Base-by-base conservation (phyloP, 352 stramenopile species). In the Globisporangium viniferum region DNA sequence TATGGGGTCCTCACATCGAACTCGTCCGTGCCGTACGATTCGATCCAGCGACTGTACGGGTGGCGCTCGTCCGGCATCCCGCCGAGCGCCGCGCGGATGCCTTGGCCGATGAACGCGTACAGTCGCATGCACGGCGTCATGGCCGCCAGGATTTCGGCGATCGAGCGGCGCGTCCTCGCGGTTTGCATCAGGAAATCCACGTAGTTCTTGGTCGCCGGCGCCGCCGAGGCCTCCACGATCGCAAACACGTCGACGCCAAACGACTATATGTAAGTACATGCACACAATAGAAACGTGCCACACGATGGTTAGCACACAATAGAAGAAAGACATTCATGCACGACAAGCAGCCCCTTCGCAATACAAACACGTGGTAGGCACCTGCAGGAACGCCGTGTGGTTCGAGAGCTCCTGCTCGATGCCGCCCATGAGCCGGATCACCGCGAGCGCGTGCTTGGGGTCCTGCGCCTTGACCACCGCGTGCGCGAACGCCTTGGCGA, bases 121-220 rank as follows among this genome's bases (percentile, higher is more conserved):
- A 89, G 63, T 0, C 78, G 78, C 64, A 80, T 75, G 36, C 78
- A 89, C 3, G 80, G 80, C 20, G 78, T 80, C 80, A 89, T 87
- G 5, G 80, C 75, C 8, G 80, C 71, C 8, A 89, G 66, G 63
- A 89, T 86, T 41, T 79, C 69, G 0, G 73, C 72, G 5, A 82
- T 75, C 0, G 77, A 76, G 5, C 57, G 31, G 3, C 64, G 53
- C 10, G 61, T 67, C 59, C 77, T 78, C 29, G 80, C 80, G 0
- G 78, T 87, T 20, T 71, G 36, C 15, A 87, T 59, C 57, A 89
- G 56, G 55, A 89, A 89, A 31, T 81, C 66, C 27, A 85, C 77
- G 61, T 89, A 89, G 31, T 73, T 63, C 14, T 61, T 73, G 3
- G 80, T 84, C 35, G 80, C 78, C 1, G 71, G 56, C n/a, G 71